Conservation (phyloP, 2,329 filamentous ascomycete genomes). For the Lachnellula subtilissima region DNA sequence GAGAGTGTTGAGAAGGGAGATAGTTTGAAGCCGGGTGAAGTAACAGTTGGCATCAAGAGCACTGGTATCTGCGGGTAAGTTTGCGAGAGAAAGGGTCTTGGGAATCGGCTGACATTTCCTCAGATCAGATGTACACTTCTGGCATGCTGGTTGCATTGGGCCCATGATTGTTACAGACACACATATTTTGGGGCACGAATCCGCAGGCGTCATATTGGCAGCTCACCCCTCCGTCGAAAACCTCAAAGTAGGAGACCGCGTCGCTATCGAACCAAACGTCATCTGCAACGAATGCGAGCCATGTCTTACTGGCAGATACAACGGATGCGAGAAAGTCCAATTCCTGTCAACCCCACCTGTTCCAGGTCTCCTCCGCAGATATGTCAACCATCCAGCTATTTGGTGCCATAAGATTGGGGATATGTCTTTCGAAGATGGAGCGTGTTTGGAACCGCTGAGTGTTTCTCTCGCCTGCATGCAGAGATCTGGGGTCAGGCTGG, state of each 20-base stretch:
- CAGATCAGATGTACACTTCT: constrained; percentile 94
- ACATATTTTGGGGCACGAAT: constrained; percentile 94
- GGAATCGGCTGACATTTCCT: constrained; percentile 5
- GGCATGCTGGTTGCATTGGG: constrained; percentile 91
- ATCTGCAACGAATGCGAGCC: constrained; percentile 89
- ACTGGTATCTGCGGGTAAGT: constrained; percentile 90
- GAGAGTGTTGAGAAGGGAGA: constrained; percentile 67
- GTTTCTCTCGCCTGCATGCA: constrained; percentile 88
- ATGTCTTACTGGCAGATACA: constrained; percentile 89
- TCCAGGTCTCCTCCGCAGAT: constrained; percentile 79
- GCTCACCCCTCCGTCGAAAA: constrained; percentile 73
- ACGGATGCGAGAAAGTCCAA: constrained; percentile 79
- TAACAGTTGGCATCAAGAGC: constrained; percentile 83
- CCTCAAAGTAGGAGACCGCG: constrained; percentile 80
- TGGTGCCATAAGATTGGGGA: constrained; percentile 96
- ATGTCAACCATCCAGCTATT: constrained; percentile 88
- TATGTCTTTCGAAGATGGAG: constrained; percentile 88
- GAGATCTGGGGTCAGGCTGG: constrained; percentile 72
- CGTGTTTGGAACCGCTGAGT: constrained; percentile 82
- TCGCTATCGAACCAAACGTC: constrained; percentile 90
- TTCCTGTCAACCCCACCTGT: constrained; percentile 92
- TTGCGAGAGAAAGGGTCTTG: neutral
- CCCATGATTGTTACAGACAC: constrained; percentile 88
- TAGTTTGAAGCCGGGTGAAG: constrained; percentile 72
- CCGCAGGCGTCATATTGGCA: constrained; percentile 76